Conservation (phyloP, 176 grass and related monocot genomes). For the Puccinellia tenuiflora region DNA sequence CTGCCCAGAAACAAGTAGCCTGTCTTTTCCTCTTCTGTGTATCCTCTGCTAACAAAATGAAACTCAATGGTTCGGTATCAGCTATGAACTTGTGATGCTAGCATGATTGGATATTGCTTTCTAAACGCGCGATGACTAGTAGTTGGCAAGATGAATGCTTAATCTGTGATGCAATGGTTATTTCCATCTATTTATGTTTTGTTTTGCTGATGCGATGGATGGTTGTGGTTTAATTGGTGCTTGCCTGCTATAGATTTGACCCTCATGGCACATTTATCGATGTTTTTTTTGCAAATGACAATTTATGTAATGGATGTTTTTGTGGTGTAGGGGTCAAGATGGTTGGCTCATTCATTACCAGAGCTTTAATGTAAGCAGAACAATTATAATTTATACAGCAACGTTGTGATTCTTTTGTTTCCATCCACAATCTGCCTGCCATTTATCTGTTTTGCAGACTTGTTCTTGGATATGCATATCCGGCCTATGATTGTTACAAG, state of each 20-base stretch:
- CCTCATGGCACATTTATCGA: background rate
- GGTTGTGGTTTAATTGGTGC: background rate
- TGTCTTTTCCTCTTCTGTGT: background rate
- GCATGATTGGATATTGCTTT: background rate
- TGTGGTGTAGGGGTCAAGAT: constrained; percentile 40
- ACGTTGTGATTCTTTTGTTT: background rate
- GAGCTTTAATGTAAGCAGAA: constrained; percentile 56
- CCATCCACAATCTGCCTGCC: background rate
- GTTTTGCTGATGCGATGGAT: background rate
- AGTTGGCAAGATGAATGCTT: background rate
- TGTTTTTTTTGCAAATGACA: background rate
- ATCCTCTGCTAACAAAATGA: background rate
- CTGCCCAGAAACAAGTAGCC: background rate
- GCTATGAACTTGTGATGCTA: background rate
- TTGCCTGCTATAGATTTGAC: background rate
- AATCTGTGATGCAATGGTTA: background rate
- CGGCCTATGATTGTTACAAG: constrained; percentile 94
- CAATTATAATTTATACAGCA: background rate
- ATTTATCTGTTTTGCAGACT: constrained; percentile 44
- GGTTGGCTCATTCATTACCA: constrained; percentile 57
- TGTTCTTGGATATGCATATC: constrained; percentile 79
- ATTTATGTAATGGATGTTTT: constrained; percentile 11
- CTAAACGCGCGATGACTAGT: background rate
- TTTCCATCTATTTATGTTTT: background rate
- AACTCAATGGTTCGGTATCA: background rate